phyloP scores from a whole-genome alignment of 768 basidiomycete species.

The Russula emetica region DNA sequence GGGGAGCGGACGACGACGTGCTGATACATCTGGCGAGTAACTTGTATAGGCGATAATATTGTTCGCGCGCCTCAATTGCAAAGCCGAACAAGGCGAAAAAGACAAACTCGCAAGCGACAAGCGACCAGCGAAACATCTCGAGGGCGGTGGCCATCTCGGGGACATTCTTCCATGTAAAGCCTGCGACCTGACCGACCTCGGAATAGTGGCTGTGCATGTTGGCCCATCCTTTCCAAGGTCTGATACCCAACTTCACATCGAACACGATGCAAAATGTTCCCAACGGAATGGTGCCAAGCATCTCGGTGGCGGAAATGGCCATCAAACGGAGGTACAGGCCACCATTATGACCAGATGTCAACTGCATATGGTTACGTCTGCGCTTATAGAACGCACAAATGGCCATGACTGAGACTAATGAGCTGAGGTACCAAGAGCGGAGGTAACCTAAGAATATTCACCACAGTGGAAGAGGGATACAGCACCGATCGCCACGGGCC shows the following conservation, averaged over 20 bases:
- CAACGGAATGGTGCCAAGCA: not conserved
- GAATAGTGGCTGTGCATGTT: constrained; percentile 49
- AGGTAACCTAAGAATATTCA: constrained; percentile 27
- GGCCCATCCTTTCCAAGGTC: constrained; percentile 42
- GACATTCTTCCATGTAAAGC: constrained; percentile 39
- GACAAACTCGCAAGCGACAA: constrained; percentile 37
- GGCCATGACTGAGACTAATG: constrained; percentile 27
- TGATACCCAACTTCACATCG: not conserved
- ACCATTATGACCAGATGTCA: constrained; percentile 5
- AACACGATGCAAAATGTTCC: not conserved
- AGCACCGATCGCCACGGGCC: constrained; percentile 28
- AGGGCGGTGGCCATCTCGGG: constrained; percentile 12
- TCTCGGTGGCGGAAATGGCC: not conserved
- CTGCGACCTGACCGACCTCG: constrained; percentile 38
- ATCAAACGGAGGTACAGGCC: not conserved
- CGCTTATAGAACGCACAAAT: constrained; percentile 31
- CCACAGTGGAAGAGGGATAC: constrained; percentile 38
- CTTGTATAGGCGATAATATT: constrained; percentile 35
- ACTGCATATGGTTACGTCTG: constrained; percentile 28
- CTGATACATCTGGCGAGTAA: constrained; percentile 32
- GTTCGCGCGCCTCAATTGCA: constrained; percentile 42
- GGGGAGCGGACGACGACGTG: constrained; percentile 1
- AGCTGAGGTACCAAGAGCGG: not conserved
- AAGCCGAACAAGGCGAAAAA: constrained; percentile 55
- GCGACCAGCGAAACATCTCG: constrained; percentile 42